These are phyloP conservation scores for Solidago caesia DNA, from an alignment of 129 eudicot genomes.

Conservation along the genomic window DNA sequence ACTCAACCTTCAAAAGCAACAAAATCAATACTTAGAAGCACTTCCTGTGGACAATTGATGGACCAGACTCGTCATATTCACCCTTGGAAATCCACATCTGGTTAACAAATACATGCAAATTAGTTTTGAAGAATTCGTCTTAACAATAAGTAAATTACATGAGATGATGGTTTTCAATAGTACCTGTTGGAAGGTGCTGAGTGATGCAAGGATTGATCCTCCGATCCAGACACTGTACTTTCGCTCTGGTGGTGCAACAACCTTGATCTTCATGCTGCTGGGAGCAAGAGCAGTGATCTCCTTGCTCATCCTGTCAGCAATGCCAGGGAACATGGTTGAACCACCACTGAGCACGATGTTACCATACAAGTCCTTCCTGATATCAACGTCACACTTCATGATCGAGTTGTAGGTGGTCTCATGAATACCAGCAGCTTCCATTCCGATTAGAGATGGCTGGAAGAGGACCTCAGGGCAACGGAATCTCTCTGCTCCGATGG, in stretches of 20 bases:
- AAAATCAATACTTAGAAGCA: constrained; percentile 59
- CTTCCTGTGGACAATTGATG: constrained; percentile 83
- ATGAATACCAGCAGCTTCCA: constrained; percentile 81
- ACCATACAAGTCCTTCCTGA: constrained; percentile 75
- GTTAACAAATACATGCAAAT: background rate
- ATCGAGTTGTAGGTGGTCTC: constrained; percentile 80
- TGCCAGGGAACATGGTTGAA: constrained; percentile 79
- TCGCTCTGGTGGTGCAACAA: constrained; percentile 78
- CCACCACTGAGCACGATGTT: constrained; percentile 83
- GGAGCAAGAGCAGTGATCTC: constrained; percentile 84
- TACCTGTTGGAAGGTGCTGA: constrained; percentile 90
- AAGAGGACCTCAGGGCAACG: constrained; percentile 76
- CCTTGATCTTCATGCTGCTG: constrained; percentile 86
- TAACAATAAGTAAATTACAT: background rate
- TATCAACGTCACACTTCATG: constrained; percentile 85
- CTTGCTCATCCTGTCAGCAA: constrained; percentile 84
- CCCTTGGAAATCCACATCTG: constrained; percentile 92
- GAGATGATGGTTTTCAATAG: background rate
- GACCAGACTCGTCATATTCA: constrained; percentile 77
- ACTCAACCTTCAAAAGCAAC: constrained; percentile 45
- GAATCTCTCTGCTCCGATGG: constrained; percentile 76
- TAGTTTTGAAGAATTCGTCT: background rate
- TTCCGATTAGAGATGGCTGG: constrained; percentile 73
- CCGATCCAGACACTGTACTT: constrained; percentile 87
- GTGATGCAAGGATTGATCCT: constrained; percentile 76